Conservation (phyloP, 2,329 filamentous ascomycete species). For the Simplicillium sp. region DNA sequence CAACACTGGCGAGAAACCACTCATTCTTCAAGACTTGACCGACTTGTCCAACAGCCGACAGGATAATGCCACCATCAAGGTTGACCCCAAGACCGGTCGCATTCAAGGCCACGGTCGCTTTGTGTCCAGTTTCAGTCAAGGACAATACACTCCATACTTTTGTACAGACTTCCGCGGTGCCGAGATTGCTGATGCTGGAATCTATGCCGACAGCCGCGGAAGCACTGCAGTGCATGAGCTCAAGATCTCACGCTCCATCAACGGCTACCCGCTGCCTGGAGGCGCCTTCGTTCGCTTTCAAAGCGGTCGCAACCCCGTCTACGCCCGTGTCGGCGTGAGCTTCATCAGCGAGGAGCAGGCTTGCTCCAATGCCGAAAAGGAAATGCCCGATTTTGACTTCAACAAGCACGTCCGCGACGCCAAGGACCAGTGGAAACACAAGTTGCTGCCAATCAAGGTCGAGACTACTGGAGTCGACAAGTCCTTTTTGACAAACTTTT, state of each 20-base stretch:
- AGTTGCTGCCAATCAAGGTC: constrained; percentile 49
- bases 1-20: constrained; percentile 31
- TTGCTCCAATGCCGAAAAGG: constrained; percentile 56
- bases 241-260: constrained; percentile 37
- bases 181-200: constrained; percentile 46
- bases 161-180: constrained; percentile 59
- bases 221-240: constrained; percentile 36
- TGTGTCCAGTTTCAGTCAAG: constrained; percentile 54
- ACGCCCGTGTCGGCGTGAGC: constrained; percentile 58
- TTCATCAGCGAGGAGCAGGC: constrained; percentile 59
- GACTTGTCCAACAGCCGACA: constrained; percentile 54
- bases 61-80: constrained; percentile 44
- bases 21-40: constrained; percentile 56
- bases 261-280: constrained; percentile 44
- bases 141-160: constrained; percentile 50
- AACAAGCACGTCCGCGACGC: constrained; percentile 40
- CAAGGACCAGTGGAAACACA: constrained; percentile 48
- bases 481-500: constrained; percentile 53
- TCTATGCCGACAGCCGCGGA: constrained; percentile 50
- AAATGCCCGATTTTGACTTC: constrained; percentile 63
- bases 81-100: constrained; percentile 46
- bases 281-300: constrained; percentile 58
- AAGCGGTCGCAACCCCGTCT: constrained; percentile 38
- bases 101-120: constrained; percentile 56
- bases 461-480: constrained; percentile 41